Base-by-base conservation (phyloP, 2,329 filamentous ascomycete genomes). In the Talaromyces sp. region DNA sequence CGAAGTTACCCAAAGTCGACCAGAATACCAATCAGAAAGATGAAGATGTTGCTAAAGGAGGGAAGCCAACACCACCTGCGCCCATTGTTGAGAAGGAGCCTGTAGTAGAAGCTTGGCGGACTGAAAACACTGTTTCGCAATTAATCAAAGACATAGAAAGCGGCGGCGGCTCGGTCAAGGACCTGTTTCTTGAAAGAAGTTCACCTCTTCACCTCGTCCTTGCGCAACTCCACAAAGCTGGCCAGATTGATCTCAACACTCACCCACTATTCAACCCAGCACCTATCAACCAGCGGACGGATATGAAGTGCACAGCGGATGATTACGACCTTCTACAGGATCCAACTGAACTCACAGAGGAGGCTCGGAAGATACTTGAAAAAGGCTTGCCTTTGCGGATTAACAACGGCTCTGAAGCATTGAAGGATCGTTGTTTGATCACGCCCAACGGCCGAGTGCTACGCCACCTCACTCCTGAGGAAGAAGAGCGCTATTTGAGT, bases 381-480 rank as follows among this genome's bases (percentile, higher is more conserved):
- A 73, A 74, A 30, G 78, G 79, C 25, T 72, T 78, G 62, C 71
- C 76, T 4, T 69, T 81, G 44, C 73, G 73, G 28, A 66, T 79
- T 42, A 73, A 75, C 15, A 64, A 68, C 11, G 71, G 73, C 7
- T 71, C 71, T 32, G 69, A 68, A 33, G 65, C 71, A 47, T 66
- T 79, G n/a, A 77, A 79, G 57, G 69, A 73, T 30, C 72, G 76
- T 39, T 77, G 76, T 58, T 67, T 81, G 28, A 76, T 81, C 58
- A 80, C 75, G 11, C 78, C 80, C 13, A 72, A 73, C 27, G 79
- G 79, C 2, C 76, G 73, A 58, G 73, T 80, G 4, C 68, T 81
- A 27, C 74, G 75, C 51, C 78, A 81, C 64, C 66, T 82, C 13
- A 75, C 75, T 4, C 64, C 69, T 2, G 77, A 78, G n/a, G 79